Evolutionary conservation across 2,329 filamentous ascomycete species (phyloP), one percentile per base, ranked within the genome.

Genomic region (Colletotrichum sp.): DNA sequence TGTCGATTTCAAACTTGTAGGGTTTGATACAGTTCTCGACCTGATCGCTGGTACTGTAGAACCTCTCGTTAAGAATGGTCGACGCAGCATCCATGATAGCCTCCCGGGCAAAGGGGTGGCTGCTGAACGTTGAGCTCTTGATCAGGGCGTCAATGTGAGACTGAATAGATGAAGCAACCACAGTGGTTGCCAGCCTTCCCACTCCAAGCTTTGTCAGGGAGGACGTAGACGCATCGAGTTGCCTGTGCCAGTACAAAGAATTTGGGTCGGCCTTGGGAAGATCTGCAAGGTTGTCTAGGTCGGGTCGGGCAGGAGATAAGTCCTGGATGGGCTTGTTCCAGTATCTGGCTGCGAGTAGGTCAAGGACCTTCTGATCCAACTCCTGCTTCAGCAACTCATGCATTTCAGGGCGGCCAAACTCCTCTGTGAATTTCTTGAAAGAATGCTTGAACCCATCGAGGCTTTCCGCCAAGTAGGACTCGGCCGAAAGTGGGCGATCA

Each of bases 21-120:
- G 98, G 97, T 85, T 99, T 99, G 85, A 99, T 98, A 83, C 96
- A 99, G 82, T 99, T 99, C 84, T 99, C 97, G 1, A 99, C 95
- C 85, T 99, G 97, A 81, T 99, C 98, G 78, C 95, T 97, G 2
- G 98, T 99, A 85, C 96, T 97, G 86, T 98, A 99, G 78, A 98
- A 98, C 16, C 96, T 91, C 81, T 99, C 97, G 78, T 97, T 97
- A 15, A 99, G 87, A 69, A 99, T 99, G 30, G 92, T 94, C 1
- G 95, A 94, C 2, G 96, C 95, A 1, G 97, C 96, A 80, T 98
- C 96, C 64, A 93, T 94, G 78, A 99, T 99, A n/a, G 95, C 95
- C 83, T 97, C 93, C 43, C 95, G 93, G 12, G 97, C 97, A 80
- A 97, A 98, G 0, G 98, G 97, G 81, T 99, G 97, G 60, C 93